These are phyloP conservation scores for Alternaria infectoria DNA, from an alignment of 2,329 filamentous ascomycete species.

Conservation along the genomic window DNA sequence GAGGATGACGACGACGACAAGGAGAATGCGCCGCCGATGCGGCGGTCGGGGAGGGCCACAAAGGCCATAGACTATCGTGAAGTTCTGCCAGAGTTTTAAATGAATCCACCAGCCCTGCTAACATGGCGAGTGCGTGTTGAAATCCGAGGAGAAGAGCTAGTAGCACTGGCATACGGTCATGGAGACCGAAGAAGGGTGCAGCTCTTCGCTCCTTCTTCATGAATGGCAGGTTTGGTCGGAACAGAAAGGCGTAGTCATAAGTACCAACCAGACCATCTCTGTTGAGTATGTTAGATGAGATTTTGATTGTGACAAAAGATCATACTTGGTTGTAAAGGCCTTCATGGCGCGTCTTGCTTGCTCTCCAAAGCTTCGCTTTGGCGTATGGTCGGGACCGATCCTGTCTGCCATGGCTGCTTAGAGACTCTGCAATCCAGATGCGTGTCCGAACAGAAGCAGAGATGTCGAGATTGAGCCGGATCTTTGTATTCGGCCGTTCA, in stretches of 20 bases:
- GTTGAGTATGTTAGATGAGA: neutral
- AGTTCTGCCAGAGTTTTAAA: no score
- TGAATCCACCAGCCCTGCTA: no score
- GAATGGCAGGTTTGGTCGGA: conserved; percentile 82
- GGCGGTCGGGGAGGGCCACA: no score
- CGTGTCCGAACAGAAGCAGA: neutral
- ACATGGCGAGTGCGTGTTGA: conserved; percentile 80
- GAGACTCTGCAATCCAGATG: neutral
- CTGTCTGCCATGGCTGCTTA: conserved; percentile 42
- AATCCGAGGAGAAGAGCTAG: conserved; percentile 77
- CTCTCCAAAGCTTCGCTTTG: conserved; percentile 51
- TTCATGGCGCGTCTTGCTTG: conserved; percentile 50
- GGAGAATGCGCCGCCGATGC: no score
- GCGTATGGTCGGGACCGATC: conserved; percentile 52
- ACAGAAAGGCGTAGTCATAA: conserved; percentile 91
- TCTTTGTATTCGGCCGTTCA: neutral
- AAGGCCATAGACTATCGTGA: no score
- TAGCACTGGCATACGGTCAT: conserved; percentile 77
- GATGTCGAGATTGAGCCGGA: neutral
- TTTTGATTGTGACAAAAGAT: neutral
- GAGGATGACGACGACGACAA: no score
- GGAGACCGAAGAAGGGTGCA: conserved; percentile 85
- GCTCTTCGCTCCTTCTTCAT: conserved; percentile 66
- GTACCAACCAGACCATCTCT: conserved; percentile 78
- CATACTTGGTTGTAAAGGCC: conserved; percentile 58